Base-by-base conservation (phyloP, 208 protist species). In the Acanthamoeba sp. region DNA sequence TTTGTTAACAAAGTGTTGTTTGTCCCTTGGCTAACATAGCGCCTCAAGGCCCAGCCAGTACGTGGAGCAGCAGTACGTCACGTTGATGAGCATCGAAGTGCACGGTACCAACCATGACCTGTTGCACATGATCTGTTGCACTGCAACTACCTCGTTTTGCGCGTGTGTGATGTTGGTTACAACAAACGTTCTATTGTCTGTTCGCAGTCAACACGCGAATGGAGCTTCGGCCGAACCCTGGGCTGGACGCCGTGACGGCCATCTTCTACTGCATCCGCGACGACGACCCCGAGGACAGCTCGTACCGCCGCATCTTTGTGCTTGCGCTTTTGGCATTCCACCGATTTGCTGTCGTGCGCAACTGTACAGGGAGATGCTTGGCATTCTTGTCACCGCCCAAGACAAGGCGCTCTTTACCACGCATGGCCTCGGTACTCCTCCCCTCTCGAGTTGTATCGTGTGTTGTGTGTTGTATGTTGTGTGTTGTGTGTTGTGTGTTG, bases 221-320 rank as follows among this genome's bases (percentile, higher is more conserved):
- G 12, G 90, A 93, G 4, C 90, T 93, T 3, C 24, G 45, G 29
- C 90, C 90, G 32, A 93, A 93, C 32, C 90, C 90, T 18, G 64
- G 20, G 36, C 29, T 84, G 5, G 90, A 93, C 45, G 59, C 29
- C 29, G 27, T 93, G 6, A 93, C 59, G 2, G 90, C 90, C 34
- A 93, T 93, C 20, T 93, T 93, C 71, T 93, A 93, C 71, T 93
- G 90, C 66, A 78, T 93, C 45, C 90, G 90, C 5, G 90, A 93
- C 34, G 90, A 93, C 32, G 50, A 66, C n/a, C 48, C 62, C 27
- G 85, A 91, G 20, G 85, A 91, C 27, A 52, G 27, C n/a, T 91
- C 85, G 62, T 91, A 52, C 38, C 50, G 20, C 32, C 38, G n/a
- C n/a, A n/a, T n/a, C n/a, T n/a, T n/a, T n/a, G n/a, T n/a, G n/a